phyloP scores from a whole-genome alignment of 176 grass and related monocot genomes.

The Secale cereale region DNA sequence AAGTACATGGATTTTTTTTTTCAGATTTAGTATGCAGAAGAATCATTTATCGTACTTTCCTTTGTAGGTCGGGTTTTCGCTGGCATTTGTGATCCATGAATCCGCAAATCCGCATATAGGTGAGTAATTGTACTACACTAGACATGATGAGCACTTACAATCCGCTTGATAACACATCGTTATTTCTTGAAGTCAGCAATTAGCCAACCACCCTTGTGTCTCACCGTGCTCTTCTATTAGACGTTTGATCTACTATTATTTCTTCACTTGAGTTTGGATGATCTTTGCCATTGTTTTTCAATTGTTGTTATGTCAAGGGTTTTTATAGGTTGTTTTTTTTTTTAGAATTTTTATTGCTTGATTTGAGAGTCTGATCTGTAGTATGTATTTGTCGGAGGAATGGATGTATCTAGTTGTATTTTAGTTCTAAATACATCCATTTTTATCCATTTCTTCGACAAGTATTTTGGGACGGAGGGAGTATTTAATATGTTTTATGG shows the following conservation, averaged over 20 bases:
- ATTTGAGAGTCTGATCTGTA: not conserved
- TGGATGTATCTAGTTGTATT: too few species aligned
- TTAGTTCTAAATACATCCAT: too few species aligned
- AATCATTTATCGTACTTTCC: constrained; percentile 9
- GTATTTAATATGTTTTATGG: constrained; percentile 7
- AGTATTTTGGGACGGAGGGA: too few species aligned
- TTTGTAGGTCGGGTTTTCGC: constrained; percentile 79
- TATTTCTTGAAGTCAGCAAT: not conserved
- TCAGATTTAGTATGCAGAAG: not conserved
- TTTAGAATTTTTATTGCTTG: constrained; percentile 3
- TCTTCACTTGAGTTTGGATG: not conserved
- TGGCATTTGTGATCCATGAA: constrained; percentile 96
- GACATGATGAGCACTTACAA: too few species aligned
- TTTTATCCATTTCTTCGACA: too few species aligned
- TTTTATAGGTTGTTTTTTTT: too few species aligned
- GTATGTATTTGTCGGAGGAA: too few species aligned
- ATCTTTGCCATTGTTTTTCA: not conserved
- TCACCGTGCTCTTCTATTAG: not conserved
- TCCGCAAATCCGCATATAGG: constrained; percentile 96
- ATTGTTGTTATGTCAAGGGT: not conserved
- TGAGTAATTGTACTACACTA: constrained; percentile 35
- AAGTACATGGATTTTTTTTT: constrained; percentile 20
- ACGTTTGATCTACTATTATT: not conserved
- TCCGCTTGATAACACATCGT: not conserved
- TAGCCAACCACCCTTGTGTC: constrained; percentile 2